A percentile compares a stretch with the other conserved stretches of the same genome.
Conservation (phyloP, 2,329 filamentous ascomycete genomes). For the Penicillium sp. region DNA sequence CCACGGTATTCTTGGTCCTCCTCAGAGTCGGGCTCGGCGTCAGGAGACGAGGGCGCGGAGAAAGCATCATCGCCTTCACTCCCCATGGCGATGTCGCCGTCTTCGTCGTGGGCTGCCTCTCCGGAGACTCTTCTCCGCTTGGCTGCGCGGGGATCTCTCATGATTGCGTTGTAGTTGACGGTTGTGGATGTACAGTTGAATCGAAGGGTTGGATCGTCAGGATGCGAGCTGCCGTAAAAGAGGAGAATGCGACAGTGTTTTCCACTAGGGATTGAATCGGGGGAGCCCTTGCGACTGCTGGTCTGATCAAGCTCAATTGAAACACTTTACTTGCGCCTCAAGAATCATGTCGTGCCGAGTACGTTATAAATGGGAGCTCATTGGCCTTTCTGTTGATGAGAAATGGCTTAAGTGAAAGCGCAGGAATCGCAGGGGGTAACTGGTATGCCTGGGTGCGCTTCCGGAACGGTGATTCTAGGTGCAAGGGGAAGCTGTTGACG, state of each 20-base stretch:
- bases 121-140: conserved; percentile 41
- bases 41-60: conserved; percentile 16
- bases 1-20: conserved; percentile 17
- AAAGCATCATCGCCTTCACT: conserved; percentile 17
- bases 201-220: background rate
- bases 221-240: background rate
- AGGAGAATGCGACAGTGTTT: background rate
- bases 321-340: background rate
- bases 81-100: conserved; percentile 34
- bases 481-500: conserved; percentile 18
- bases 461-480: background rate
- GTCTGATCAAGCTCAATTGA: background rate
- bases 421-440: background rate
- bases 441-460: background rate
- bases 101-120: conserved; percentile 23
- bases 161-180: conserved; percentile 10
- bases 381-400: background rate
- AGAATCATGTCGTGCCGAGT: background rate
- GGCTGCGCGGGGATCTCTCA: conserved; percentile 36
- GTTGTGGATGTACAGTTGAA: background rate
- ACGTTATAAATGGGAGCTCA: background rate
- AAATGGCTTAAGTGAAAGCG: background rate
- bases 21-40: conserved; percentile 15
- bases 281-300: background rate
- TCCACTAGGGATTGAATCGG: background rate